Evolutionary conservation across 257 asterid species (phyloP).

Genomic region (Capsicum rhomboideum): DNA sequence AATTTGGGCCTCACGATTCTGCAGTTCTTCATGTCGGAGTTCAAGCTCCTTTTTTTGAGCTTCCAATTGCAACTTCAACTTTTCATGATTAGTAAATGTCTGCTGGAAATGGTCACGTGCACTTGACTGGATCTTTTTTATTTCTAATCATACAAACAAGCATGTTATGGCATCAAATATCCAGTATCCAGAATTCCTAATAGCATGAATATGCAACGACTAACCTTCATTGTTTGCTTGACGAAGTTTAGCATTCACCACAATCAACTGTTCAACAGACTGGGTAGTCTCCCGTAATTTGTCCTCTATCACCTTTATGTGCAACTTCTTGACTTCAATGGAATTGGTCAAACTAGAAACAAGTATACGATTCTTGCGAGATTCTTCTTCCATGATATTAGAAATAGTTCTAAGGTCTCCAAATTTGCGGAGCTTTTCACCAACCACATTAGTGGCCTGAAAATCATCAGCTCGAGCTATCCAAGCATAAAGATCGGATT

Average conservation of each 20-base stretch:
- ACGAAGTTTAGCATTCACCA: slow-evolving; percentile 62
- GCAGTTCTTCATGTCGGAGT: slow-evolving; percentile 55
- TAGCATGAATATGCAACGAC: slow-evolving; percentile 8
- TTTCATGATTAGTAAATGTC: slow-evolving; percentile 74
- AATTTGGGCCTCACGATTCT: slow-evolving; percentile 69
- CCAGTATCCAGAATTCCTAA: slow-evolving; percentile 4
- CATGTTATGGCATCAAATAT: slow-evolving; percentile 9
- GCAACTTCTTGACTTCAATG: slow-evolving; percentile 63
- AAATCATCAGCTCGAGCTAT: slow-evolving; percentile 88
- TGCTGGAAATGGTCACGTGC: slow-evolving; percentile 71
- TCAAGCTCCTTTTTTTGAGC: slow-evolving; percentile 68
- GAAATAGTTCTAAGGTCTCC: slow-evolving; percentile 77
- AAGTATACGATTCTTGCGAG: slow-evolving; percentile 60
- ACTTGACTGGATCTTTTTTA: slow-evolving; percentile 64
- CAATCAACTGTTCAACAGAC: slow-evolving; percentile 39
- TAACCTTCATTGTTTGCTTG: slow-evolving; percentile 74
- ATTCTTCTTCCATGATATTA: slow-evolving; percentile 74
- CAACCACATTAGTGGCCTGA: slow-evolving; percentile 38
- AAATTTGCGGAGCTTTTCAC: slow-evolving; percentile 73
- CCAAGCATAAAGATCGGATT: slow-evolving; percentile 67
- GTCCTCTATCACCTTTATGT: slow-evolving; percentile 53
- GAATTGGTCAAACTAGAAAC: slow-evolving; percentile 54
- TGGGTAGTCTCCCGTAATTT: slow-evolving; percentile 60
- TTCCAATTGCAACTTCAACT: slow-evolving; percentile 60
- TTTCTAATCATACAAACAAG: slow-evolving; percentile 40